These are phyloP conservation scores for Corymbia maculata DNA, from an alignment of 345 rosid genomes.

Conservation along the genomic window DNA sequence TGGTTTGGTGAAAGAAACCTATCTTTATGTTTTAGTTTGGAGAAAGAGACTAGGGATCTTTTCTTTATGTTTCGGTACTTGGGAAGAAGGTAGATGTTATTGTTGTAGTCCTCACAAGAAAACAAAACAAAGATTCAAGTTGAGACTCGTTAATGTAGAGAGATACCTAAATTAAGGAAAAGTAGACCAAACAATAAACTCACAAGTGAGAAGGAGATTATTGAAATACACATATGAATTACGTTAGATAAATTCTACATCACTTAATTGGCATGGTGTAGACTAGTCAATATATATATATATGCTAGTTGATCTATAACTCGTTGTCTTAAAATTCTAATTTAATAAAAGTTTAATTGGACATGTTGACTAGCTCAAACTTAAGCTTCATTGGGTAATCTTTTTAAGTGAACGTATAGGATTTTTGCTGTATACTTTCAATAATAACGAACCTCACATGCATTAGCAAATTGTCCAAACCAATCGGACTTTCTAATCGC, in stretches of 20 bases:
- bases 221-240: not conserved
- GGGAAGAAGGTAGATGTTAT: not conserved
- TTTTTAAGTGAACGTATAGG: not conserved
- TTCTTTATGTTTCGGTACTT: not conserved
- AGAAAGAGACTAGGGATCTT: not conserved
- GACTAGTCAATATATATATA: not conserved
- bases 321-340: not conserved
- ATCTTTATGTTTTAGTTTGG: not conserved
- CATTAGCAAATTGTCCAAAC: not conserved
- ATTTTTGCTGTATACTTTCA: not conserved
- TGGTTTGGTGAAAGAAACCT: not conserved
- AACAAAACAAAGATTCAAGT: not conserved
- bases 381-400: not conserved
- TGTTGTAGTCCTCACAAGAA: not conserved
- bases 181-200: not conserved
- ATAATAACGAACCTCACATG: not conserved
- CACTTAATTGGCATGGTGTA: not conserved
- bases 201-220: not conserved
- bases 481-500: not conserved
- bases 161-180: not conserved
- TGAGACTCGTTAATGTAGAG: not conserved
- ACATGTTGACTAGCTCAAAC: not conserved
- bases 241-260: not conserved
- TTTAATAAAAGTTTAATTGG: not conserved
- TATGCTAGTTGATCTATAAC: not conserved